These are phyloP conservation scores for Ceratocystis albifundus DNA, from an alignment of 2,329 filamentous ascomycete species.

Conservation along the genomic window DNA sequence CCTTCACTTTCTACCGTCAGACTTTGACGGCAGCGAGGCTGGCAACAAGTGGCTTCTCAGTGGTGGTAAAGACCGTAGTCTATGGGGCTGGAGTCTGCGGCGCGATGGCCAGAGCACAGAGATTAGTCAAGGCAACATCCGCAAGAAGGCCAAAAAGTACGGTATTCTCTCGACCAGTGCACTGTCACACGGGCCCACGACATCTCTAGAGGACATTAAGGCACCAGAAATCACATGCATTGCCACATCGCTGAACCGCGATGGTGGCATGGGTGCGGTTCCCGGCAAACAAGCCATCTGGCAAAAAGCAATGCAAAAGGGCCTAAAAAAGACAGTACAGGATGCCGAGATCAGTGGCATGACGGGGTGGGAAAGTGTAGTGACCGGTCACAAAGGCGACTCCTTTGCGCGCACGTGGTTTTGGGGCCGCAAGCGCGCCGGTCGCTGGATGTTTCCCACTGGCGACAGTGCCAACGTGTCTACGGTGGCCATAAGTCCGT, in stretches of 20 bases:
- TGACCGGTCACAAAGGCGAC: slow-evolving; percentile 84
- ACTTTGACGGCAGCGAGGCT: slow-evolving; percentile 79
- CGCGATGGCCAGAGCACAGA: slow-evolving; percentile 90
- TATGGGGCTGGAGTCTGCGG: slow-evolving; percentile 94
- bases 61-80: slow-evolving; percentile 74
- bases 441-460: slow-evolving; percentile 84
- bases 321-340: slow-evolving; percentile 47
- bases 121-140: slow-evolving; percentile 78
- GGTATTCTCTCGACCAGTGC: slow-evolving; percentile 54
- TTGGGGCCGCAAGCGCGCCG: slow-evolving; percentile 88
- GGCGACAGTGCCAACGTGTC: slow-evolving; percentile 72
- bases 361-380: slow-evolving; percentile 94
- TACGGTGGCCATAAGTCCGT: slow-evolving; percentile 78
- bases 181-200: slow-evolving; percentile 48
- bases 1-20: slow-evolving; percentile 72
- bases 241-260: slow-evolving; percentile 81
- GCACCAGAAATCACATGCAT: slow-evolving; percentile 86
- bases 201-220: slow-evolving; percentile 63
- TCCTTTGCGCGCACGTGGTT: slow-evolving; percentile 88
- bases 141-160: slow-evolving; percentile 78
- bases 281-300: slow-evolving; percentile 70
- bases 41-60: slow-evolving; percentile 91
- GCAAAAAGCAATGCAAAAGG: slow-evolving; percentile 43
- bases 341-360: slow-evolving; percentile 62
- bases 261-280: slow-evolving; percentile 81